Conservation (phyloP, 2,329 filamentous ascomycete species). For the Neopestalotiopsis sp. region DNA sequence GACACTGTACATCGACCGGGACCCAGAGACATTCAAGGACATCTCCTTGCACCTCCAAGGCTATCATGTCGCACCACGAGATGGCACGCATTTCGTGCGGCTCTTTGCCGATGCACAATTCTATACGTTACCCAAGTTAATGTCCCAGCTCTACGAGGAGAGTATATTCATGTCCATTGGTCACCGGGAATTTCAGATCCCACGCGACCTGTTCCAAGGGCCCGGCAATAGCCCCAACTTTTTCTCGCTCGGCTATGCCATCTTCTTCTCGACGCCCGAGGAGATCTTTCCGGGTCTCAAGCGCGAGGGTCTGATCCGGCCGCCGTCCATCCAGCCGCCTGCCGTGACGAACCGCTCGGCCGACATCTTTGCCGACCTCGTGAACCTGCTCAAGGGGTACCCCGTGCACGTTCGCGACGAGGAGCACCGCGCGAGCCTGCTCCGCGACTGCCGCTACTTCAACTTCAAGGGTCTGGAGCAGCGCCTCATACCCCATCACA, state of each 20-base stretch:
- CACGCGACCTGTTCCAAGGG: conserved; percentile 81
- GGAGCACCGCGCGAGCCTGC: conserved; percentile 74
- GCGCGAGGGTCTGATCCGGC: conserved; percentile 78
- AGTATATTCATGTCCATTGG: conserved; percentile 94
- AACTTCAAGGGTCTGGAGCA: conserved; percentile 93
- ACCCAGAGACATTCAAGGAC: conserved; percentile 86
- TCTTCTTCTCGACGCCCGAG: conserved; percentile 81
- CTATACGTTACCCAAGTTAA: conserved; percentile 86
- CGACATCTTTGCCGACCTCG: conserved; percentile 82
- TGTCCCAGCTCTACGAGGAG: conserved; percentile 88
- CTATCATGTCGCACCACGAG: conserved; percentile 82
- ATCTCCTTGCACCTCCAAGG: conserved; percentile 91
- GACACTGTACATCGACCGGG: conserved; percentile 93
- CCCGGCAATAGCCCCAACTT: conserved; percentile 95
- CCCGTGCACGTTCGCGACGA: conserved; percentile 77
- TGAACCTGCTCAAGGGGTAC: conserved; percentile 85
- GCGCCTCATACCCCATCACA: conserved; percentile 76
- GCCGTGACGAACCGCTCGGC: conserved; percentile 80
- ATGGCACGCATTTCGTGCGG: conserved; percentile 87
- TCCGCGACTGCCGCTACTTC: conserved; percentile 90
- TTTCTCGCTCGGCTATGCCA: conserved; percentile 87
- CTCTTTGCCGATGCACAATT: conserved; percentile 95
- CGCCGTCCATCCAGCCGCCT: conserved; percentile 84
- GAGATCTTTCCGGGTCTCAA: conserved; percentile 88
- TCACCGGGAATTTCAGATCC: conserved; percentile 84